phyloP scores from a whole-genome alignment of 345 rosid species.

The Kernera saxatilis region DNA sequence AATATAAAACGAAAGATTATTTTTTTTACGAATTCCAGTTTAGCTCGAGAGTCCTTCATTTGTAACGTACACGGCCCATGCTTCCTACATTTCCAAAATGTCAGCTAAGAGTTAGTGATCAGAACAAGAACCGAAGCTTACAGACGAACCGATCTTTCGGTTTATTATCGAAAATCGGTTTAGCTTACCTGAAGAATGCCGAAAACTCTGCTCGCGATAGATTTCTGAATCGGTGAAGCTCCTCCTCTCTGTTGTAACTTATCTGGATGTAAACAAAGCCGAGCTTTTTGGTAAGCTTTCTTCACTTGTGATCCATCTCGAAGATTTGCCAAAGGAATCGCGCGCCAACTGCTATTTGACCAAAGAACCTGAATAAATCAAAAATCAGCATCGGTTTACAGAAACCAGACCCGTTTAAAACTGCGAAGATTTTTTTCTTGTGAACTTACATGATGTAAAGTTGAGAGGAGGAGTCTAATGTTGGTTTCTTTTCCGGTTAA shows the following conservation, averaged over 20 bases:
- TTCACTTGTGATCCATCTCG: constrained; percentile 69
- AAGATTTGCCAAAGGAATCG: constrained; percentile 50
- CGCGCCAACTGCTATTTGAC: constrained; percentile 71
- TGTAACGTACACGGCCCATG: constrained; percentile 62
- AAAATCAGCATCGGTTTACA: neutral
- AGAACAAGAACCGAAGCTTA: neutral
- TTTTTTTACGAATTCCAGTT: neutral
- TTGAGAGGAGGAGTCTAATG: constrained; percentile 69
- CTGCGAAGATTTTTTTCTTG: neutral
- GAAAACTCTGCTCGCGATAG: constrained; percentile 68
- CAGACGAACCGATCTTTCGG: neutral
- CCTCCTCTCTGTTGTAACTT: constrained; percentile 83
- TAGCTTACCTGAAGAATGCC: constrained; percentile 69
- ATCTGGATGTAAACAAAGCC: constrained; percentile 93
- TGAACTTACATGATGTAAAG: constrained; percentile 58
- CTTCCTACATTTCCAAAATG: constrained; percentile 44
- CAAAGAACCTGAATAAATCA: constrained; percentile 54
- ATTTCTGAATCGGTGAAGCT: constrained; percentile 58
- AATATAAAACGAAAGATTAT: neutral
- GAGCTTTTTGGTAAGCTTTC: constrained; percentile 89
- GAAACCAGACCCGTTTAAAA: neutral
- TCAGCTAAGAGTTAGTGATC: neutral
- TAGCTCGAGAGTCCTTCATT: constrained; percentile 43
- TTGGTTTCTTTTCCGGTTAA: constrained; percentile 70
- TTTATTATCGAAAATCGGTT: neutral